phyloP scores from a whole-genome alignment of 371 early-diverging fungal genomes.

The Circinella minor region DNA sequence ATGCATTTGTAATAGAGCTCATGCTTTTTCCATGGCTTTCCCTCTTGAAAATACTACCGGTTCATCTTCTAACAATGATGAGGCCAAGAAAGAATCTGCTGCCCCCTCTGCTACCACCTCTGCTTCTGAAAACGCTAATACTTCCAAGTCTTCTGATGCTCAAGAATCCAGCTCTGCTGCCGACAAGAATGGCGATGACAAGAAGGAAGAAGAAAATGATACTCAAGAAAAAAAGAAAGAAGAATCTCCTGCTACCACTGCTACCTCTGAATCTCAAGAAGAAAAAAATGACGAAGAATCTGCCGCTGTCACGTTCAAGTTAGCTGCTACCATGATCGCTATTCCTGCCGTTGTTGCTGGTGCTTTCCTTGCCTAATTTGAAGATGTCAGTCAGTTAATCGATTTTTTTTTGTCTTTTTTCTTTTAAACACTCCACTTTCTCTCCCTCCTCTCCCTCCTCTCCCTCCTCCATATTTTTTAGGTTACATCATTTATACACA shows the following conservation, averaged over 20 bases:
- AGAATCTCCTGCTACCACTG: constrained; percentile 8
- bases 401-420: too few relatives aligned
- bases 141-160: too few relatives aligned
- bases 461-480: too few relatives aligned
- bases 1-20: constrained; percentile 6
- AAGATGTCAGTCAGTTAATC: background rate
- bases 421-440: constrained; percentile 3
- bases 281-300: constrained; percentile 14
- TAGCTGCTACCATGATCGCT: constrained; percentile 15
- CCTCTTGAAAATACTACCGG: background rate
- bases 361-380: constrained; percentile 10
- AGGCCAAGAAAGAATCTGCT: background rate
- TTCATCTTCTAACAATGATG: background rate
- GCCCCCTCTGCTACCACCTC: constrained; percentile 18
- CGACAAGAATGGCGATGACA: background rate
- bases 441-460: background rate
- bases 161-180: background rate
- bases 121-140: background rate
- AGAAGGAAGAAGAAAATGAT: background rate
- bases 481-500: too few relatives aligned
- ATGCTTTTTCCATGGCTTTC: constrained; percentile 18
- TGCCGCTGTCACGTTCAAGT: constrained; percentile 23
- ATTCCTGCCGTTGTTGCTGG: constrained; percentile 18
- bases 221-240: background rate
- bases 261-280: constrained; percentile 19